Evolutionary conservation across 2,329 filamentous ascomycete genomes (phyloP).

Genomic region (Grosmannia clavigera): DNA sequence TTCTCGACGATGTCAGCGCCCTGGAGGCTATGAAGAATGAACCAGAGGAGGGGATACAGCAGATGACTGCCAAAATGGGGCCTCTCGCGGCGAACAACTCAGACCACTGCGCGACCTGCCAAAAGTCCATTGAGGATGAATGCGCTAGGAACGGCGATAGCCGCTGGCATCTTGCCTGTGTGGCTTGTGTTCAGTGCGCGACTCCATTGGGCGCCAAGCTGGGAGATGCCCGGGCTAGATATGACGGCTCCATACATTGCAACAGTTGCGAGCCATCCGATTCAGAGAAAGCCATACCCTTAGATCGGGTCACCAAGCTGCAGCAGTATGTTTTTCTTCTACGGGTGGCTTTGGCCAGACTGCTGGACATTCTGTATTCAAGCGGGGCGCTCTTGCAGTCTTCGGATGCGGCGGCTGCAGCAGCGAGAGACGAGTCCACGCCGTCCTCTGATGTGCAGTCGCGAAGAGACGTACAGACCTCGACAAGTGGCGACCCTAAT

Average conservation of each 20-base stretch:
- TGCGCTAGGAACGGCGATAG: slow-evolving; percentile 64
- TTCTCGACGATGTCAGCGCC: slow-evolving; percentile 71
- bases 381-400: slow-evolving; percentile 70
- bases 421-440: not conserved
- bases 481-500: slow-evolving; percentile 33
- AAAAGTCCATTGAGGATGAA: slow-evolving; percentile 86
- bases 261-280: slow-evolving; percentile 47
- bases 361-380: slow-evolving; percentile 75
- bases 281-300: slow-evolving; percentile 36
- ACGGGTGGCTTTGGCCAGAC: slow-evolving; percentile 76
- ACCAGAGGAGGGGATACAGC: slow-evolving; percentile 37
- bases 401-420: slow-evolving; percentile 25
- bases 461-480: slow-evolving; percentile 45
- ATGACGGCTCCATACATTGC: slow-evolving; percentile 60
- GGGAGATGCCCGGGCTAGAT: slow-evolving; percentile 58
- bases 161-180: slow-evolving; percentile 75
- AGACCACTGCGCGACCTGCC: slow-evolving; percentile 73
- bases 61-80: slow-evolving; percentile 52
- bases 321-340: slow-evolving; percentile 92
- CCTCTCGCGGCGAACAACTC: slow-evolving; percentile 62
- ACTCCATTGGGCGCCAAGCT: slow-evolving; percentile 56
- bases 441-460: slow-evolving; percentile 42
- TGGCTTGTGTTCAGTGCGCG: slow-evolving; percentile 57
- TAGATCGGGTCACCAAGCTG: slow-evolving; percentile 70
- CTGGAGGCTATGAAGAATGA: slow-evolving; percentile 67